These are phyloP conservation scores for Eragrostis tef DNA, from an alignment of 202 grass and related monocot species.

Conservation along the genomic window DNA sequence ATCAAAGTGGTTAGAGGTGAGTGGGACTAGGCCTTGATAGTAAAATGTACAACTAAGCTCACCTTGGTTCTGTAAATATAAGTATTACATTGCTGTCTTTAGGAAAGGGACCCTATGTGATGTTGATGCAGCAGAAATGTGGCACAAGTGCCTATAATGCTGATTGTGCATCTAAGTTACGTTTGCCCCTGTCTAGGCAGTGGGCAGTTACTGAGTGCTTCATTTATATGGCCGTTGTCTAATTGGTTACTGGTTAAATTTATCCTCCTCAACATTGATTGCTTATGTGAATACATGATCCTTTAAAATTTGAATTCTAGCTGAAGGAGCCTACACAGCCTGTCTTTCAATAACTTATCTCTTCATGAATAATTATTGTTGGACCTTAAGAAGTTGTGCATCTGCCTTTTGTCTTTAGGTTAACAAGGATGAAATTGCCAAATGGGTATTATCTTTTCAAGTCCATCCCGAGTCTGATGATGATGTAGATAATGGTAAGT, in stretches of 20 bases:
- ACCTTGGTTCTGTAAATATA: constrained; percentile 7
- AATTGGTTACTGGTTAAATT: not conserved
- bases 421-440: constrained; percentile 68
- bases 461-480: constrained; percentile 49
- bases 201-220: not conserved
- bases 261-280: constrained; percentile 5
- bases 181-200: not conserved
- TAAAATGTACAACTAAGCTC: constrained; percentile 16
- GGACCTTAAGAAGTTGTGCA: constrained; percentile 26
- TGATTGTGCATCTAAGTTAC: not conserved
- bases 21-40: not conserved
- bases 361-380: not conserved
- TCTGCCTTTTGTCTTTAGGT: constrained; percentile 54
- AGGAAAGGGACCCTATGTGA: not conserved
- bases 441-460: constrained; percentile 91
- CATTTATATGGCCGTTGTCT: not conserved
- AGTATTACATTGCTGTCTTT: not conserved
- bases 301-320: not conserved
- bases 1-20: constrained; percentile 17
- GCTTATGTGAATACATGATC: not conserved
- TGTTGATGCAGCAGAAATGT: constrained; percentile 1
- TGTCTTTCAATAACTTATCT: not conserved
- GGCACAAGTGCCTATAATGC: not conserved
- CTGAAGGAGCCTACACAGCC: constrained; percentile 6
- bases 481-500: constrained; percentile 58